A percentile compares a stretch with the other conserved stretches of the same genome.
Evolutionary conservation across 129 eudicot genomes (phyloP).

Genomic region (Pseudognaphalium luteoalbum): DNA sequence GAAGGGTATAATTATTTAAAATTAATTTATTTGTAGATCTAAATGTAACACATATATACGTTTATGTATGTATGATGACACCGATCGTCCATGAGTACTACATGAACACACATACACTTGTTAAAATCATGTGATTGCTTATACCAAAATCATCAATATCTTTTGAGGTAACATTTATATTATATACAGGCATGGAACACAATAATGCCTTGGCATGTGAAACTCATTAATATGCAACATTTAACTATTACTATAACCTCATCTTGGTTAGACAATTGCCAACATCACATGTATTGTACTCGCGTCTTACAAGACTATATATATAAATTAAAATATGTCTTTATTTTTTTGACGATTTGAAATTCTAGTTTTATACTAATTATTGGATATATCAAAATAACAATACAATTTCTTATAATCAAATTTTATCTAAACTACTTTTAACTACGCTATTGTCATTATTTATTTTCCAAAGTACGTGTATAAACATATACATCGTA

Average conservation of each 20-base stretch:
- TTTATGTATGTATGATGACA: slow-evolving; percentile 2
- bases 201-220: slow-evolving; percentile 32
- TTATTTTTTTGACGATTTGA: no score
- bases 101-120: neutral
- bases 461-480: no score
- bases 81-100: neutral
- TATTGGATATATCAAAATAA: no score
- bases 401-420: no score
- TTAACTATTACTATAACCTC: slow-evolving; percentile 20
- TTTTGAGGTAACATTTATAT: slow-evolving; percentile 18
- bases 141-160: slow-evolving; percentile 24
- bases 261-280: slow-evolving; percentile 26
- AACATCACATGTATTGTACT: slow-evolving; percentile 29
- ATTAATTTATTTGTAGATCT: neutral
- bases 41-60: neutral
- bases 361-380: no score
- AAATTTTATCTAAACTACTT: no score
- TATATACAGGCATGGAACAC: slow-evolving; percentile 21
- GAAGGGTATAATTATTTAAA: no score
- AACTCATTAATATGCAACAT: slow-evolving; percentile 7
- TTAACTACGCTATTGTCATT: no score
- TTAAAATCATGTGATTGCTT: slow-evolving; percentile 28
- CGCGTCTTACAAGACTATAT: neutral
- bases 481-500: no score
- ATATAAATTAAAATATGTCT: no score